Evolutionary conservation across 2,329 filamentous ascomycete genomes (phyloP).

Genomic region (Penicillium sp.): DNA sequence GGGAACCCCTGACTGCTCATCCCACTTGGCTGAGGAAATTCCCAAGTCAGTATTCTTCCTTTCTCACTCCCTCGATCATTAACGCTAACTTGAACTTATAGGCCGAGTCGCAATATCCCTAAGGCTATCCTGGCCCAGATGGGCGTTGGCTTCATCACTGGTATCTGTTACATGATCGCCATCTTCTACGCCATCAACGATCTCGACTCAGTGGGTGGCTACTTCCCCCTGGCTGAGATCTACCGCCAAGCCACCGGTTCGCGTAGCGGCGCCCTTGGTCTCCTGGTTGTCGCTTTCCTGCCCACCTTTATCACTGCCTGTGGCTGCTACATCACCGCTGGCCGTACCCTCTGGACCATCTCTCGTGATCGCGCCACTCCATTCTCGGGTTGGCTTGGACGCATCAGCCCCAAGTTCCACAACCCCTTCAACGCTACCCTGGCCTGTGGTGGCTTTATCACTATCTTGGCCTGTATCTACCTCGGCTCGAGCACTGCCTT

Average conservation of each 20-base stretch:
- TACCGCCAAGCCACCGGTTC: slow-evolving; percentile 51
- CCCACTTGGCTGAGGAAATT: slow-evolving; percentile 66
- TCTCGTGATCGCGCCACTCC: slow-evolving; percentile 63
- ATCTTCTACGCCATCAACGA: slow-evolving; percentile 54
- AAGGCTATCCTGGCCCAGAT: slow-evolving; percentile 53
- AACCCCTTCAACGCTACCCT: slow-evolving; percentile 61
- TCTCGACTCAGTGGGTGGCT: slow-evolving; percentile 19
- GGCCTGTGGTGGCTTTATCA: slow-evolving; percentile 54
- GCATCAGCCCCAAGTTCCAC: slow-evolving; percentile 54
- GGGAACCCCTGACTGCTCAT: slow-evolving; percentile 64
- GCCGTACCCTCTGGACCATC: slow-evolving; percentile 60
- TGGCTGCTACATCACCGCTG: slow-evolving; percentile 60
- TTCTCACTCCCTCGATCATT: background rate
- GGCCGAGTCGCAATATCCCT: slow-evolving; percentile 47
- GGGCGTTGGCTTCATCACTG: slow-evolving; percentile 48
- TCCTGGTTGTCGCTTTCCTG: slow-evolving; percentile 58
- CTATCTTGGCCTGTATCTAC: slow-evolving; percentile 57
- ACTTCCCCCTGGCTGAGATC: slow-evolving; percentile 49
- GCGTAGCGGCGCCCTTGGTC: slow-evolving; percentile 54
- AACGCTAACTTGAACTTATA: slow-evolving; percentile 15
- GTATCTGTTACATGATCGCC: slow-evolving; percentile 51
- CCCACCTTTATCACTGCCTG: slow-evolving; percentile 54
- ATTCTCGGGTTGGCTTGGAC: slow-evolving; percentile 53
- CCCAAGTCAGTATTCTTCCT: slow-evolving; percentile 35
- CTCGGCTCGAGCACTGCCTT: slow-evolving; percentile 57